Conservation (phyloP, 257 asterid genomes). For the Gynochthodes officinalis region DNA sequence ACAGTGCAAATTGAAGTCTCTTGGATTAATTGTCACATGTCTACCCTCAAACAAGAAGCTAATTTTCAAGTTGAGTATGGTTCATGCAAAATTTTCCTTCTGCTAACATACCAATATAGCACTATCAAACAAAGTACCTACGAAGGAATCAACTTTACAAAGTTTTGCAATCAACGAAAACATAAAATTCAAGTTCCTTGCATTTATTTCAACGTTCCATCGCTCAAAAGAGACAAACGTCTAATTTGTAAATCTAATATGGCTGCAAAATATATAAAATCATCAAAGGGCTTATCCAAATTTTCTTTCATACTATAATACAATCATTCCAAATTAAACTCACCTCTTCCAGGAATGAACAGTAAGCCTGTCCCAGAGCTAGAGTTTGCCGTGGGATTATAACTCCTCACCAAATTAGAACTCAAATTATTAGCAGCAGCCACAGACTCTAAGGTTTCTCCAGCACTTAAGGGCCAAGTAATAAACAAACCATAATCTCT, state of each 20-base stretch:
- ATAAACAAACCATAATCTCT: slow-evolving; percentile 65
- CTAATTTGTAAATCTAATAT: neutral
- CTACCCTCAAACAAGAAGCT: neutral
- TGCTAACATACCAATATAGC: neutral
- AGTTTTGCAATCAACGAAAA: neutral
- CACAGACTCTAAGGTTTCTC: slow-evolving; percentile 49
- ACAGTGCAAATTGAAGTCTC: neutral
- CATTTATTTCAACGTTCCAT: neutral
- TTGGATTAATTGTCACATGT: neutral
- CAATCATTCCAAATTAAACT: slow-evolving; percentile 1
- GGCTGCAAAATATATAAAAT: neutral
- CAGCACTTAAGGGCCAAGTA: slow-evolving; percentile 63
- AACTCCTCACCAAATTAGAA: slow-evolving; percentile 41
- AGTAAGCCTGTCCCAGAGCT: slow-evolving; percentile 48
- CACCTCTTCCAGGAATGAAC: slow-evolving; percentile 78
- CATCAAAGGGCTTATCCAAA: slow-evolving; percentile 1
- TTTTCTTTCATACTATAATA: no score
- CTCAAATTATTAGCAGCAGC: slow-evolving; percentile 49
- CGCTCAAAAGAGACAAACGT: neutral
- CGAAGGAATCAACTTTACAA: neutral
- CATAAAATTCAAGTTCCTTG: neutral
- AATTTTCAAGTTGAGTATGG: neutral
- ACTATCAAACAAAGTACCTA: neutral
- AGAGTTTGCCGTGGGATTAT: slow-evolving; percentile 53
- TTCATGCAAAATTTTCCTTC: neutral